Percentiles rank a stretch among this genome's conserved stretches.
Conservation (phyloP, 164 flowering plant genomes). For the Vitis riparia region DNA sequence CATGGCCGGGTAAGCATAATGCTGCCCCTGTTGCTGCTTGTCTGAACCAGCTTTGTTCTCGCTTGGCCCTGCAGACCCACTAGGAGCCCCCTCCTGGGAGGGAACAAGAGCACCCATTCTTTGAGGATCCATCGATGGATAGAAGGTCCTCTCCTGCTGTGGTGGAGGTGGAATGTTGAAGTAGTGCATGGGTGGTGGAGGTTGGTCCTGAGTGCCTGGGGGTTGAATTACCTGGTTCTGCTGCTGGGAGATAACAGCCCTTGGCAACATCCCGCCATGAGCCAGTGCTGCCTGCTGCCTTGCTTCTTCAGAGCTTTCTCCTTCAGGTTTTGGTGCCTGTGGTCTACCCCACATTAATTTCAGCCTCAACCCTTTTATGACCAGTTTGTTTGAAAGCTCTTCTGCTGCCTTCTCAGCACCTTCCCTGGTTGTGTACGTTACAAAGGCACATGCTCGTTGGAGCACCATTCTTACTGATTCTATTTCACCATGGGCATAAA, state of each 20-base stretch:
- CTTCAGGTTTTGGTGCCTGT: constrained; percentile 75
- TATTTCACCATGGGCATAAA: constrained; percentile 95
- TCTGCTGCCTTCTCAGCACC: constrained; percentile 96
- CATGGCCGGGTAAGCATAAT: constrained; percentile 41
- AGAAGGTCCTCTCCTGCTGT: constrained; percentile 65
- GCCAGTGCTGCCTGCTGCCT: constrained; percentile 63
- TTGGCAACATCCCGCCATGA: constrained; percentile 81
- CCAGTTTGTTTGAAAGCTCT: constrained; percentile 89
- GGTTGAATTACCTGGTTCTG: constrained; percentile 60
- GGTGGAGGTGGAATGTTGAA: constrained; percentile 85
- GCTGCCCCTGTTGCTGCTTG: constrained; percentile 44
- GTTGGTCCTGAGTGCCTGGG: constrained; percentile 63
- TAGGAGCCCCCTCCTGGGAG: constrained; percentile 63
- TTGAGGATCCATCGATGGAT: constrained; percentile 97
- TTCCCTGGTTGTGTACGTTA: constrained; percentile 95
- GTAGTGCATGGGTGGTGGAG: constrained; percentile 54
- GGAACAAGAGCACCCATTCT: constrained; percentile 86
- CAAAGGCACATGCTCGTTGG: constrained; percentile 85
- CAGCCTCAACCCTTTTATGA: constrained; percentile 77
- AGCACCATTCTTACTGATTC: constrained; percentile 80
- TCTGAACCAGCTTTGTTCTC: constrained; percentile 49
- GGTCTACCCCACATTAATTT: constrained; percentile 96
- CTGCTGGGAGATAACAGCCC: constrained; percentile 86
- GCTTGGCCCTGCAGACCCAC: constrained; percentile 37
- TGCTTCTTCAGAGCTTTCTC: constrained; percentile 54